Evolutionary conservation across 352 stramenopile species (phyloP), one percentile per base, ranked within the genome.

Genomic region (Aphanomyces astaci): DNA sequence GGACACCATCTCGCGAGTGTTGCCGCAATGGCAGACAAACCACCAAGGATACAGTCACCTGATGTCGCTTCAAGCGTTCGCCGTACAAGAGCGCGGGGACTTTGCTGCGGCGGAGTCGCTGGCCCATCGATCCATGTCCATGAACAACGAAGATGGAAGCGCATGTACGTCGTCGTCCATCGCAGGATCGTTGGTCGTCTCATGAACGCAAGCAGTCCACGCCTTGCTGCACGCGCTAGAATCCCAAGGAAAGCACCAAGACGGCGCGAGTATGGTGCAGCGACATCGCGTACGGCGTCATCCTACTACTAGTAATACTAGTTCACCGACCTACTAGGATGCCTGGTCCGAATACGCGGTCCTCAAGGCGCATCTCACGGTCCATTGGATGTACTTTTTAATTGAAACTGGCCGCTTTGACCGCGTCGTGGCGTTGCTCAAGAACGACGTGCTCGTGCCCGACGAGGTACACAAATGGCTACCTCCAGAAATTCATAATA

Each of bases 131-230:
- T 75, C 86, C n/a, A 60, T 93, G 17, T 90, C 84, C 7, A 87
- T 93, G 83, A 90, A 93, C 51, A 79, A 81, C 55, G 89, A 93
- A 36, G 86, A 95, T 64, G 81, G 81, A 1, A 91, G 81, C 82
- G 86, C 86, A 11, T 92, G 86, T 94, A 78, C 48, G 84, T 84
- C 17, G 13, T 24, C 19, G 13, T 28, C 4, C 22, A 45, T 46
- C 30, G 4, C 25, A 28, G 31, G 33, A 27, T 15, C 27, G n/a
- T 51, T 43, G n/a, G 10, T 25, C 45, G 22, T 51, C 32, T 32
- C 9, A 66, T 32, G 22, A 9, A 15, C 15, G 27, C 65, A 17
- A 19, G 13, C 66, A 92, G 86, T 95, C 55, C 82, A 92, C 71
- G 91, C 84, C 3, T 79, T 91, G 60, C 69, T 95, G 27, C 80